Conservation (phyloP, 768 basidiomycete genomes). For the Suillus fuscotomentosus region DNA sequence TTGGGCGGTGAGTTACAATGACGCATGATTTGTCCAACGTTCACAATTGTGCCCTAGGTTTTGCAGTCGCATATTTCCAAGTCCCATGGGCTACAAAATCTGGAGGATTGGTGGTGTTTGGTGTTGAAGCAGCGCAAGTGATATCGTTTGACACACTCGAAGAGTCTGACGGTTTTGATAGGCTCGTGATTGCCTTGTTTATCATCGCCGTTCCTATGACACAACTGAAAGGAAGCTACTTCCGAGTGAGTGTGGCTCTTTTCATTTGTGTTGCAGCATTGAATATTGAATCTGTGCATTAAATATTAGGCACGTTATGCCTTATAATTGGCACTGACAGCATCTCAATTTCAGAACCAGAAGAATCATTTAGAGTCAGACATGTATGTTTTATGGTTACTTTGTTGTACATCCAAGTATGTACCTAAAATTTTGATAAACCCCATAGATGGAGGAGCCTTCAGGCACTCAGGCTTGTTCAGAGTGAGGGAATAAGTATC, state of each 20-base stretch:
- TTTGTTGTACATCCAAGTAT: no score
- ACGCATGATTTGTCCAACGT: background rate
- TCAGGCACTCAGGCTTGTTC: no score
- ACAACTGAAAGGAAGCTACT: slow-evolving; percentile 32
- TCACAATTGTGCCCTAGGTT: slow-evolving; percentile 20
- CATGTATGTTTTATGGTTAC: no score
- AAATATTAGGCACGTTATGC: slow-evolving; percentile 21
- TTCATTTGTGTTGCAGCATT: background rate
- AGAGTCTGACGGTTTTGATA: slow-evolving; percentile 6
- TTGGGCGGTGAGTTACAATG: slow-evolving; percentile 25
- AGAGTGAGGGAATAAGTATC: no score
- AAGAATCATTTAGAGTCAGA: no score
- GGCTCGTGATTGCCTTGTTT: slow-evolving; percentile 34
- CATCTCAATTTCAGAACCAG: background rate
- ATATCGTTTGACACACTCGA: background rate
- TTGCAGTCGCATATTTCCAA: slow-evolving; percentile 40
- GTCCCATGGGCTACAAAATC: slow-evolving; percentile 37
- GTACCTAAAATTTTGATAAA: no score
- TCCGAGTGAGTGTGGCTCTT: slow-evolving; percentile 27
- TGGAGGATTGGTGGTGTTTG: slow-evolving; percentile 35
- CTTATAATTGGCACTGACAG: background rate
- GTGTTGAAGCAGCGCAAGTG: slow-evolving; percentile 37
- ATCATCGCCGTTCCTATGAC: slow-evolving; percentile 34
- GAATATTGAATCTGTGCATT: background rate
- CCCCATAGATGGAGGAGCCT: no score